Conservation (phyloP, 208 protist species). For the Wallacemonas sp. region DNA sequence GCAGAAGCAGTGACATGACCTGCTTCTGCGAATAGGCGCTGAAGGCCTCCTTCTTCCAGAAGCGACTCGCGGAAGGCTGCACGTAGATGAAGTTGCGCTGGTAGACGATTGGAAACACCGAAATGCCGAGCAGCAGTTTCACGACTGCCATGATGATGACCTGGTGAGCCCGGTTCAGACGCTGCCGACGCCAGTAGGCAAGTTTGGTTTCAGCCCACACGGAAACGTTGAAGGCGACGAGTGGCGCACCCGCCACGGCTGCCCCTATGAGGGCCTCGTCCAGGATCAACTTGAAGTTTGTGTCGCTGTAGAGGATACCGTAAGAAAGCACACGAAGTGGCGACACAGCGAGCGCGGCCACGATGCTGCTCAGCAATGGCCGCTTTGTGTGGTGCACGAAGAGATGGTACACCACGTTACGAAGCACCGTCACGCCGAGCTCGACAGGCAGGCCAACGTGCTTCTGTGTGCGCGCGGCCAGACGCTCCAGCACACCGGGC, state of each 20-base stretch:
- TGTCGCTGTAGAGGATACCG: slow-evolving; percentile 46
- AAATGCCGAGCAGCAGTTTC: slow-evolving; percentile 53
- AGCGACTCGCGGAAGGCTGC: slow-evolving; percentile 32
- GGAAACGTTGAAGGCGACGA: slow-evolving; percentile 31
- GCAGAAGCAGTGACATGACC: slow-evolving; percentile 43
- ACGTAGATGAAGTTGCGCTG: slow-evolving; percentile 54
- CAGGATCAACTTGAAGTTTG: slow-evolving; percentile 68
- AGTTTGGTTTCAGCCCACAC: slow-evolving; percentile 36
- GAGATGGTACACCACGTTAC: slow-evolving; percentile 67
- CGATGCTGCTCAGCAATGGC: slow-evolving; percentile 33
- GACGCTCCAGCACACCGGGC: slow-evolving; percentile 3
- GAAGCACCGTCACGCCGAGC: slow-evolving; percentile 30
- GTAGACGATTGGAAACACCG: slow-evolving; percentile 66
- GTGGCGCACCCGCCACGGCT: slow-evolving; percentile 37
- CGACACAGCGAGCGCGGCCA: slow-evolving; percentile 33
- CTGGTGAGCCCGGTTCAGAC: slow-evolving; percentile 22
- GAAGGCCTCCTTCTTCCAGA: slow-evolving; percentile 48
- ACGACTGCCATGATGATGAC: slow-evolving; percentile 41
- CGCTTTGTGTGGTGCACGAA: slow-evolving; percentile 17
- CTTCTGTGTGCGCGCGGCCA: slow-evolving; percentile 9
- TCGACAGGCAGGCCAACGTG: slow-evolving; percentile 36
- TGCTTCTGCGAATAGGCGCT: slow-evolving; percentile 60
- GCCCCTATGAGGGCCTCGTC: slow-evolving; percentile 58
- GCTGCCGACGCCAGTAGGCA: slow-evolving; percentile 28
- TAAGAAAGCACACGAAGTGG: slow-evolving; percentile 70